Base-by-base conservation (phyloP, 208 protist species). In the Trypanosoma scelopori region DNA sequence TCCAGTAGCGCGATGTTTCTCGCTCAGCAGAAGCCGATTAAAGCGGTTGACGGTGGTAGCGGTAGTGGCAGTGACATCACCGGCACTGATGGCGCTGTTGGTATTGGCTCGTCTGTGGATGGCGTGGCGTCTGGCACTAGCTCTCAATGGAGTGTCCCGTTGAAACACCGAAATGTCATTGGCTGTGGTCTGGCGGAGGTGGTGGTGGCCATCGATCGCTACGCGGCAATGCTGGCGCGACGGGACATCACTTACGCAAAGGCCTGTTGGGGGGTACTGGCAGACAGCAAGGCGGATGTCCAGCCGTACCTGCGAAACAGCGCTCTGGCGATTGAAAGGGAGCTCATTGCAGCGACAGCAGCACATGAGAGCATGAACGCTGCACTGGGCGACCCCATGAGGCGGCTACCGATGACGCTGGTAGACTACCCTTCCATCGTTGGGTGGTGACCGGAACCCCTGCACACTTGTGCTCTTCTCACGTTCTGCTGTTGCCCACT, bases 191-290 rank as follows among this genome's bases (percentile, higher is more conserved):
- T 94, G n/a, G 84, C 84, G 18, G 78, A 84, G 41, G 37, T 85
- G 15, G n/a, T 87, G 4, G 30, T 91, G 6, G 66, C 78, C 1
- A 69, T 90, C 48, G 87, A 94, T 52, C 70, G 59, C 23, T 84
- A 88, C 60, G 84, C 81, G 37, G 84, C 87, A 13, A 63, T 94
- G 37, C 59, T 94, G 27, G 77, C 75, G 15, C 77, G 85, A 28
- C 59, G 68, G 12, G 79, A 87, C 28, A 71, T 91, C 25, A 79
- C 79, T 13, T 46, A 88, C n/a, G 62, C 82, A 4, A 75, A 77
- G 28, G 87, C 87, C 35, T 94, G 87, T 69, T 84, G 74, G 78
- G 78, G 82, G 3, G 64, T 88, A 28, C 59, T 91, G 4, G 78
- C 63, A 27, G 84, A 91, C 63, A 82, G 76, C 27, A 80, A 76